Evolutionary conservation across 192 early-diverging fungal genomes (phyloP).

Genomic region (Cetraspora pellucida): DNA sequence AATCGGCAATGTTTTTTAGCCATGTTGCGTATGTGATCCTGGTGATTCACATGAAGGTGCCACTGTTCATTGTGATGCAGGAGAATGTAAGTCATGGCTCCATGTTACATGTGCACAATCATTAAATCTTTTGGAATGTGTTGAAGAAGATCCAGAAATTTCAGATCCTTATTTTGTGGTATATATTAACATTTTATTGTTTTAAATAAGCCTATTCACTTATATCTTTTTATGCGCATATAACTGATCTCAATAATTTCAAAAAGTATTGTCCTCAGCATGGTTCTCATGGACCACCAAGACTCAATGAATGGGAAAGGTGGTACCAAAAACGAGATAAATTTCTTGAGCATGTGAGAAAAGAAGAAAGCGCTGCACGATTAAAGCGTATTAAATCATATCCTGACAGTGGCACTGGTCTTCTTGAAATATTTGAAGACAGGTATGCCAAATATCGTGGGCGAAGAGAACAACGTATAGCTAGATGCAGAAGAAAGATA

Average conservation of each 20-base stretch:
- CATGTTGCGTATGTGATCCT: conserved; percentile 48
- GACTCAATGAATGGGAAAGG: conserved; percentile 48
- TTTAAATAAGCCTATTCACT: neutral
- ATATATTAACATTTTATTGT: neutral
- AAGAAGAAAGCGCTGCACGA: neutral
- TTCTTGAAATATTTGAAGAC: conserved; percentile 48
- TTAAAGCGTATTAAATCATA: neutral
- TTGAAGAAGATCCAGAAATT: conserved; percentile 49
- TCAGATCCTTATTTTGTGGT: conserved; percentile 54
- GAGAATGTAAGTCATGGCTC: conserved; percentile 50
- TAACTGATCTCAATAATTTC: neutral
- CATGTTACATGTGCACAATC: conserved; percentile 54
- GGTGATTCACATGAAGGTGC: conserved; percentile 45
- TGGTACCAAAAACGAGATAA: conserved; percentile 49
- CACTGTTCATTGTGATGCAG: conserved; percentile 53
- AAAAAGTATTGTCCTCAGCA: conserved; percentile 48
- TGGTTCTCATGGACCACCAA: conserved; percentile 34
- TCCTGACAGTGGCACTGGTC: conserved; percentile 31
- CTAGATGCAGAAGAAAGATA: conserved; percentile 31
- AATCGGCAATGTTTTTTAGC: conserved; percentile 28
- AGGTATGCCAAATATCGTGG: conserved; percentile 41
- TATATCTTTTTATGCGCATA: neutral
- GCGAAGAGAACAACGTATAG: conserved; percentile 41
- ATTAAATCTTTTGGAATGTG: conserved; percentile 46
- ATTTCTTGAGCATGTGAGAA: conserved; percentile 34